These are phyloP conservation scores for Solanum chiquidenum DNA, from an alignment of 257 asterid genomes.

Conservation along the genomic window DNA sequence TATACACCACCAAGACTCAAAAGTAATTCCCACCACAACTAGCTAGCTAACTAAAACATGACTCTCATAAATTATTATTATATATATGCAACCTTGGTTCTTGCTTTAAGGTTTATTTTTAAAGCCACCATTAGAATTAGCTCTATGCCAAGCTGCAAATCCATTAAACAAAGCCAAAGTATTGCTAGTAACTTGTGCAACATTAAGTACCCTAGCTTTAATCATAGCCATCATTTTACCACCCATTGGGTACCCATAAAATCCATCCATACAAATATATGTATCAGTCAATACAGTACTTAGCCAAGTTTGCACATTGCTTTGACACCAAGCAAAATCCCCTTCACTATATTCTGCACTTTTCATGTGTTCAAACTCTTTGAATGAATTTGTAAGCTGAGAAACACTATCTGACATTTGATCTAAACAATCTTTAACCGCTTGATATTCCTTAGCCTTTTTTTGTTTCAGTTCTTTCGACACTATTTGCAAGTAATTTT, in stretches of 20 bases:
- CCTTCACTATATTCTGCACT: constrained; percentile 8
- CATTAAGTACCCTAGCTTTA: constrained; percentile 45
- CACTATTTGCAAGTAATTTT: constrained; percentile 28
- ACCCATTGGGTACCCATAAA: constrained; percentile 33
- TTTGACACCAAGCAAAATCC: constrained; percentile 47
- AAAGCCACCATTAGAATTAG: not conserved
- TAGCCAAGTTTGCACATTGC: constrained; percentile 48
- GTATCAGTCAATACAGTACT: constrained; percentile 51
- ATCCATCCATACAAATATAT: constrained; percentile 37
- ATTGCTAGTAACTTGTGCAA: constrained; percentile 44
- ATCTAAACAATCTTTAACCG: constrained; percentile 40
- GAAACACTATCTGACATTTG: constrained; percentile 59
- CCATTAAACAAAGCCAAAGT: constrained; percentile 45
- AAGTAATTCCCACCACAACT: not conserved
- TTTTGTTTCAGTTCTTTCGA: constrained; percentile 21
- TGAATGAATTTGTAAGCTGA: constrained; percentile 40
- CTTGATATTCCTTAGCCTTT: constrained; percentile 26
- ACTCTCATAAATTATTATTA: not conserved
- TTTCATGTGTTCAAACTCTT: constrained; percentile 31
- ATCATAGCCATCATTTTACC: constrained; percentile 35
- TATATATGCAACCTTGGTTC: not conserved
- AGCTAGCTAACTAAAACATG: not conserved
- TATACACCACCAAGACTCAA: not conserved
- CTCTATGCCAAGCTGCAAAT: constrained; percentile 34
- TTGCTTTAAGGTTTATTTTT: not conserved